Evolutionary conservation across 2,329 filamentous ascomycete species (phyloP).

Genomic region (Pseudogymnoascus sp.): DNA sequence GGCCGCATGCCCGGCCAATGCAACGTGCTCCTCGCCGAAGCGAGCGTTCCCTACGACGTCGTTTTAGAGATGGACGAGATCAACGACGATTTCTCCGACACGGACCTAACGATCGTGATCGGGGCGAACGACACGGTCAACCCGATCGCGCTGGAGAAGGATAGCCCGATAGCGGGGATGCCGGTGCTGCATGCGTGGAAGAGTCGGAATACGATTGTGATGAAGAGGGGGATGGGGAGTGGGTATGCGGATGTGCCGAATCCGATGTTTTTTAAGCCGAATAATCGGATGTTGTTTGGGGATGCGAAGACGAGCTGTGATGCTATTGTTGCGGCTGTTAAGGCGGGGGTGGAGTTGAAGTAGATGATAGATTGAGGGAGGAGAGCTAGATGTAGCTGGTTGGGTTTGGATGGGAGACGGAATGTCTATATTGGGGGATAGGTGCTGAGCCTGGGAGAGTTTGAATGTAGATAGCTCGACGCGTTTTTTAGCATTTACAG

Average conservation of each 20-base stretch:
- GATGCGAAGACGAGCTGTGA: constrained; percentile 80
- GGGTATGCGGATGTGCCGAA: constrained; percentile 89
- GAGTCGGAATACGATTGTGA: constrained; percentile 84
- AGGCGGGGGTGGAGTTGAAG: constrained; percentile 3
- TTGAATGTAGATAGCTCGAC: constrained; percentile 5
- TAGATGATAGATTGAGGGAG: background rate
- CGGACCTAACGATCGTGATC: constrained; percentile 80
- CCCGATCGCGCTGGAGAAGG: constrained; percentile 75
- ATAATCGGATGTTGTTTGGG: constrained; percentile 85
- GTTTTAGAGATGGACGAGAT: constrained; percentile 95
- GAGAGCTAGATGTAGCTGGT: too few relatives aligned
- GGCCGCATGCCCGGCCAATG: constrained; percentile 91
- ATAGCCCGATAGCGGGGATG: constrained; percentile 83
- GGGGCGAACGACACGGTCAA: constrained; percentile 92
- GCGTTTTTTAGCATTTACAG: constrained; percentile 5
- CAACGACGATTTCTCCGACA: constrained; percentile 82
- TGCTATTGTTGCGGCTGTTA: constrained; percentile 36
- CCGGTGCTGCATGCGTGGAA: constrained; percentile 89
- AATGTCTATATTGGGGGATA: background rate
- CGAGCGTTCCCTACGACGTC: constrained; percentile 78
- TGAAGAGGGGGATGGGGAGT: constrained; percentile 85
- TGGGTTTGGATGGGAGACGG: background rate
- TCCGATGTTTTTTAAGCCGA: constrained; percentile 88
- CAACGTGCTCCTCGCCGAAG: constrained; percentile 83
- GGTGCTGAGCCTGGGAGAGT: background rate